Evolutionary conservation across 805 yeast species (phyloP), one percentile per base, ranked within the genome.

Genomic region (Candida coquimbonensis): DNA sequence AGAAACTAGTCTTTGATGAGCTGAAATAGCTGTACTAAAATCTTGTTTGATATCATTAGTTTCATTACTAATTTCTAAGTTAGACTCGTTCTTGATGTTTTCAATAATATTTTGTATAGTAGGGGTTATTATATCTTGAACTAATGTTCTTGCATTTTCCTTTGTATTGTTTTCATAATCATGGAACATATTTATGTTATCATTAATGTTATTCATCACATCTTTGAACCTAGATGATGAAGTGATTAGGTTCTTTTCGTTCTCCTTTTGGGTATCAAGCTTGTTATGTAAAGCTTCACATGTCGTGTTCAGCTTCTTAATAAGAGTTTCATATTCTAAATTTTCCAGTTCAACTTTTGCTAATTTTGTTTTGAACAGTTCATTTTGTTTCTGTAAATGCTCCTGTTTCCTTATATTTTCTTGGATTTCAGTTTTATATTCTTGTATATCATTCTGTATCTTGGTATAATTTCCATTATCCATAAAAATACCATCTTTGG

Each of bases 401-500:
- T 70, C 73, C n/a, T 66, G 67, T 9, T 62, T 63, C 40, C 78
- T 58, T 44, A 66, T 62, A 17, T 65, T 59, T 53, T 78, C 83
- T 35, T 69, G 70, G 9, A 74, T 63, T 51, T 77, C 80, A 2
- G 73, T 73, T 38, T 72, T 74, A 40, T 68, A 66, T 48, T 70
- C 75, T 47, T 75, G 79, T 16, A 73, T 60, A 43, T 75, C 76
- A 44, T 64, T 65, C 53, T 73, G 70, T 31, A 77, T 45, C 39
- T 74, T 75, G 42, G 73, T 74, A 54, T 82, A 82, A 57, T 80
- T 80, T 14, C 66, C 71, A 29, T 76, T 77, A 54, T 80, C 78
- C 73, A 86, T 63, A 55, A 69, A 81, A 24, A 85, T 71, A 2
- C 90, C 89, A 50, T 81, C 84, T 57, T 75, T 81, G 9, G 68